Base-by-base conservation (phyloP, 805 yeast species). In the Cyberlindnera xylosilytica region DNA sequence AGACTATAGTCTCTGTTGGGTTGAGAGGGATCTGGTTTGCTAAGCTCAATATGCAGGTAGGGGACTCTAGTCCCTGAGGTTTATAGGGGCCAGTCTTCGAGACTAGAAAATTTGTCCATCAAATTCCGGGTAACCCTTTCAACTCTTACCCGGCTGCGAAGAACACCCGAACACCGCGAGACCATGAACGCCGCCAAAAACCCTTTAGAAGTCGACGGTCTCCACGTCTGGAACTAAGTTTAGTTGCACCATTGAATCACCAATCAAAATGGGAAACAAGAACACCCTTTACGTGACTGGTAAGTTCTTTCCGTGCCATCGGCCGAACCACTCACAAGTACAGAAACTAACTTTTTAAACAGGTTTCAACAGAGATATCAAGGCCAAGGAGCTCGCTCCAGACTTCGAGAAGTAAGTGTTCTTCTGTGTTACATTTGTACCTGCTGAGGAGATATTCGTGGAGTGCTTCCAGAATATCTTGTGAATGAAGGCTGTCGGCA, bases 381-480 rank as follows among this genome's bases (percentile, higher is more conserved):
- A 69, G 54, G 84, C 84, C 13, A 72, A 72, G 38, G 78, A 73
- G 41, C 64, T 80, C 50, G 83, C 84, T 18, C 74, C 77, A 16
- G 74, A 72, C 34, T 78, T 80, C 52, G 84, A 79, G 60, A 68
- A 67, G 79, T 79, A 70, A 61, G 82, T 77, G 57, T 50, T 4
- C 3, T 11, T 3, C 20, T 15, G 29, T 39, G 34, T 8, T 29
- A n/a, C 8, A n/a, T 30, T 23, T 2, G 18, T 10, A 23, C 19
- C 18, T 20, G 32, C 19, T 29, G 32, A 29, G 32, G 8, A 16
- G 32, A 17, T 24, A 24, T 20, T 17, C 15, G 20, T 16, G n/a
- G 16, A 22, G 17, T n/a, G 16, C 16, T 17, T 19, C 3, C 16
- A 23, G 36, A 22, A 16, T 29, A 13, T 26, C 26, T 16, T n/a